Percentiles rank a stretch among this genome's conserved stretches.
Conservation (phyloP, 306 rosid genomes). For the Fagus crenata region DNA sequence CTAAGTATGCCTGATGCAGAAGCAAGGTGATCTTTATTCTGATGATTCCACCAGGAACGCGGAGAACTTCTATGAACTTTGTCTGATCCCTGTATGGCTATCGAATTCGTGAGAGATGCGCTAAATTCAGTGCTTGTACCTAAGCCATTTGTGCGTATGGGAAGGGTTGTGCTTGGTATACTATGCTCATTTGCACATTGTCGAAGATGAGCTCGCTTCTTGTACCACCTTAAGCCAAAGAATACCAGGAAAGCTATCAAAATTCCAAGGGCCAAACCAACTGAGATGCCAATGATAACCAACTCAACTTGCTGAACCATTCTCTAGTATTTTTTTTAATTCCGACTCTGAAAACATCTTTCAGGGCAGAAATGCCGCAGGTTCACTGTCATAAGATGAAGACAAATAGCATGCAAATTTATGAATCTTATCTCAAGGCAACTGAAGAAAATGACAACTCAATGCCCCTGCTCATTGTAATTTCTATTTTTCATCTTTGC, state of each 20-base stretch:
- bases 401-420: background rate
- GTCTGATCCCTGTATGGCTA: slow-evolving; percentile 43
- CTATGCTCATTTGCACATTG: slow-evolving; percentile 59
- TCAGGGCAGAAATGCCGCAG: slow-evolving; percentile 33
- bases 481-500: background rate
- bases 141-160: slow-evolving; percentile 75
- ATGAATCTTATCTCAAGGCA: background rate
- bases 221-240: slow-evolving; percentile 78
- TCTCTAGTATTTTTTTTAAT: slow-evolving; percentile 52
- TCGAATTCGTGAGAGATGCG: slow-evolving; percentile 58
- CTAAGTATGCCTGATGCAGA: slow-evolving; percentile 67
- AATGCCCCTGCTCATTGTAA: background rate
- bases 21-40: slow-evolving; percentile 60
- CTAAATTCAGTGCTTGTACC: slow-evolving; percentile 77
- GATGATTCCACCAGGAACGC: slow-evolving; percentile 57
- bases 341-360: slow-evolving; percentile 43
- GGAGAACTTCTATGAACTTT: slow-evolving; percentile 46
- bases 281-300: slow-evolving; percentile 72
- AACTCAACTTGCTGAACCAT: slow-evolving; percentile 69
- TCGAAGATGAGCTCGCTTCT: slow-evolving; percentile 48
- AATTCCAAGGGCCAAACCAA: slow-evolving; percentile 81
- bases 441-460: background rate
- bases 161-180: slow-evolving; percentile 49
- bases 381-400: slow-evolving; percentile 26
- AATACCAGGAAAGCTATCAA: slow-evolving; percentile 62